Conservation (phyloP, 352 stramenopile genomes). For the Phytophthora megakarya region DNA sequence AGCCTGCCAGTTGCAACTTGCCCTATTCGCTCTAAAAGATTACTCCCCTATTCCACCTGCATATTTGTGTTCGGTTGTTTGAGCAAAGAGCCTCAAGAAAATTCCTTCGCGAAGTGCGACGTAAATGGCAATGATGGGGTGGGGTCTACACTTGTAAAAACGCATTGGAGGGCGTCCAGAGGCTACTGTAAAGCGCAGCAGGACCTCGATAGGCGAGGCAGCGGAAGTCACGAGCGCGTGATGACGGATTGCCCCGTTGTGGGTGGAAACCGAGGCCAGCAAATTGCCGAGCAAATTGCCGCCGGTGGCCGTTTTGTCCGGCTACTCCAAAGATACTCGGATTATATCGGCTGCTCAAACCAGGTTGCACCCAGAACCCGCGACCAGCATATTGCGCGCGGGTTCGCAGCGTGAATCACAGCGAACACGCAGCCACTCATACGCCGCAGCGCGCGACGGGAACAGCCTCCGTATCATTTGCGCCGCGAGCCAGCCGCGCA, state of each 20-base stretch:
- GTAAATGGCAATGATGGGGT: not conserved
- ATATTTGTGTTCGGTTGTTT: constrained; percentile 25
- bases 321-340: constrained; percentile 6
- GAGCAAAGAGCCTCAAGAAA: constrained; percentile 31
- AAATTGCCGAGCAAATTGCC: not conserved
- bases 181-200: not conserved
- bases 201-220: constrained; percentile 6
- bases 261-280: not conserved
- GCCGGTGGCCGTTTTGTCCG: constrained; percentile 4
- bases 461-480: constrained; percentile 30
- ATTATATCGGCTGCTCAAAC: constrained; percentile 3
- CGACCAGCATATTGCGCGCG: not conserved
- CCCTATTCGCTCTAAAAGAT: constrained; percentile 15
- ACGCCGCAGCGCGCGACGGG: constrained; percentile 5
- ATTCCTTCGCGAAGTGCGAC: constrained; percentile 23
- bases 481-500: constrained; percentile 13
- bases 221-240: not conserved
- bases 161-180: constrained; percentile 7
- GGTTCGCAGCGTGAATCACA: not conserved
- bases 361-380: constrained; percentile 10
- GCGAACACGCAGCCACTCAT: constrained; percentile 15
- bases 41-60: constrained; percentile 13
- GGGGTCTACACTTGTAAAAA: constrained; percentile 18
- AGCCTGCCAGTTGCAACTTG: constrained; percentile 3
- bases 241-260: not conserved